Percentiles rank a stretch among this genome's conserved stretches.
phyloP scores from a whole-genome alignment of 257 asterid species.

The Solanum pimpinellifolium region DNA sequence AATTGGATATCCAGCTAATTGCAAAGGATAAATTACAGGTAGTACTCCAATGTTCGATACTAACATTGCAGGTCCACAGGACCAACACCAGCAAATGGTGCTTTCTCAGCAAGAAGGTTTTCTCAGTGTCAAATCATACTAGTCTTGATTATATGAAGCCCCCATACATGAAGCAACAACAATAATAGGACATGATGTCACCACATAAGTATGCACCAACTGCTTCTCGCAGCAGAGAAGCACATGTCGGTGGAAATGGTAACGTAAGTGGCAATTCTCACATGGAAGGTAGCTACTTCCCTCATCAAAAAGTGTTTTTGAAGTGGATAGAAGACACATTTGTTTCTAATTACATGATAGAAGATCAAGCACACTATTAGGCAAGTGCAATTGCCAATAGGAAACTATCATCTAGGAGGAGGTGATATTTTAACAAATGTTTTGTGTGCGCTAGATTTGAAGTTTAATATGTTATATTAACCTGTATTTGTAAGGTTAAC shows the following conservation, averaged over 20 bases:
- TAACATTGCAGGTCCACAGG: not conserved
- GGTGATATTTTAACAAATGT: too few species aligned
- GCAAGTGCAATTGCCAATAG: not conserved
- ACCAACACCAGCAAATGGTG: not conserved
- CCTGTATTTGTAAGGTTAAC: too few species aligned
- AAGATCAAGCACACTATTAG: not conserved
- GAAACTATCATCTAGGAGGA: too few species aligned
- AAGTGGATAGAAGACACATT: not conserved
- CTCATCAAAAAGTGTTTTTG: not conserved
- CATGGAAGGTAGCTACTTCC: too few species aligned
- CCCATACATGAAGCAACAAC: not conserved
- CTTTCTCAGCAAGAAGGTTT: not conserved
- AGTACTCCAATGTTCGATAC: not conserved
- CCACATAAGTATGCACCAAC: not conserved
- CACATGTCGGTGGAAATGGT: not conserved
- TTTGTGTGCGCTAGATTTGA: too few species aligned
- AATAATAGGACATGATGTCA: too few species aligned
- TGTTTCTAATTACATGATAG: not conserved
- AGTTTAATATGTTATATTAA: too few species aligned
- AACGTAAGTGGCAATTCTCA: not conserved
- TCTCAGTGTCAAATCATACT: not conserved
- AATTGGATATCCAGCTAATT: not conserved
- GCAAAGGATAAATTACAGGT: not conserved
- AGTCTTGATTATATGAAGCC: too few species aligned
- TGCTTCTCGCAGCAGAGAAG: not conserved